phyloP scores from a whole-genome alignment of 2,329 filamentous ascomycete species.

The Simplicillium sp. region DNA sequence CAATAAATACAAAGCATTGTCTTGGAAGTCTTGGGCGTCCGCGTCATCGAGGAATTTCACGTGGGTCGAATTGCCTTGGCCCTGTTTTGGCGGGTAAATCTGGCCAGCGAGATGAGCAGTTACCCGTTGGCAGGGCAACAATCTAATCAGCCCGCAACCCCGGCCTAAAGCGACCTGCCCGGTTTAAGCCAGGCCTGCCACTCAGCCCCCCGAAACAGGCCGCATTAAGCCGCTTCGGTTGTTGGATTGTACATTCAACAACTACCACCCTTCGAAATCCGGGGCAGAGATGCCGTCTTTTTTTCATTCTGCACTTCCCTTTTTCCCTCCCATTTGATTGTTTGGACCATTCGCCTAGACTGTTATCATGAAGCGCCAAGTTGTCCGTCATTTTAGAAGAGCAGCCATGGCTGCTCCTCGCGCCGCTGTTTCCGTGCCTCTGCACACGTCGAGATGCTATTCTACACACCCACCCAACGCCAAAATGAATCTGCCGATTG shows the following conservation, averaged over 20 bases:
- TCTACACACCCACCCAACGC: conserved; percentile 51
- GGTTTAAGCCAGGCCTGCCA: too few species aligned
- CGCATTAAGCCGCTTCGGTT: conserved; percentile 25
- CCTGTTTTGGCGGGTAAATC: conserved; percentile 12
- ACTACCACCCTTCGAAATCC: conserved; percentile 6
- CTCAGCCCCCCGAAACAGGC: conserved; percentile 20
- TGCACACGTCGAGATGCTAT: conserved; percentile 24
- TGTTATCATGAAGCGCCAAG: conserved; percentile 22
- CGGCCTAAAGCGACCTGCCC: background rate
- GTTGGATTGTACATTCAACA: conserved; percentile 5
- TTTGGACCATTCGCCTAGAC: too few species aligned
- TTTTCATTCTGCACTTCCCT: conserved; percentile 8
- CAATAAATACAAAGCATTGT: too few species aligned
- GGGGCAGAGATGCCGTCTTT: conserved; percentile 4
- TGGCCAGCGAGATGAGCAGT: too few species aligned
- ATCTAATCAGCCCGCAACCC: conserved; percentile 17
- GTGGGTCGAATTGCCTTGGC: too few species aligned
- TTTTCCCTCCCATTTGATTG: conserved; percentile 2
- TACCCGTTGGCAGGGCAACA: conserved; percentile 30
- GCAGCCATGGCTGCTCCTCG: conserved; percentile 11
- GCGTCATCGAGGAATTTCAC: too few species aligned
- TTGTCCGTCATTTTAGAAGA: conserved; percentile 18
- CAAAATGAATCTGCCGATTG: conserved; percentile 73
- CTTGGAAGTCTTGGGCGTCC: too few species aligned
- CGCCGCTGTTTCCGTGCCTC: conserved; percentile 1